Percentiles rank a stretch among this genome's conserved stretches.
These are phyloP conservation scores for Parachaetomium inaequale DNA, from an alignment of 495 filamentous ascomycete species.

Conservation along the genomic window DNA sequence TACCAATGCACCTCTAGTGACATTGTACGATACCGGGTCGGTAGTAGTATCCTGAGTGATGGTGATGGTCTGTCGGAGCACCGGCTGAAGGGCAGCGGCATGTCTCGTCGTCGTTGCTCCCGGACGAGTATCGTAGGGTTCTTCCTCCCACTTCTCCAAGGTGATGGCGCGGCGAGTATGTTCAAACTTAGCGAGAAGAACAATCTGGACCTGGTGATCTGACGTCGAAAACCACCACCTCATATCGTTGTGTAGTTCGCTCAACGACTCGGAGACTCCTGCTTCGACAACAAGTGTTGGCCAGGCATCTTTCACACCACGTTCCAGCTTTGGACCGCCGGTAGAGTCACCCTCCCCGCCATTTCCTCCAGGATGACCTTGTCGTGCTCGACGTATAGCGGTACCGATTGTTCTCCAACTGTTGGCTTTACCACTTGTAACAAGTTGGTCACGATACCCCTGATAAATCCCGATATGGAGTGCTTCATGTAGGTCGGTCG, in stretches of 20 bases:
- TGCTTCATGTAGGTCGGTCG: too few relatives aligned
- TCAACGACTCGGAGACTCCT: conserved; percentile 28
- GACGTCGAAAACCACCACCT: conserved; percentile 34
- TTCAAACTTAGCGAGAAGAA: conserved; percentile 28
- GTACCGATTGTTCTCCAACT: too few relatives aligned
- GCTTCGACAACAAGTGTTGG: conserved; percentile 35
- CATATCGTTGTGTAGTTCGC: conserved; percentile 24
- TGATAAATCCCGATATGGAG: too few relatives aligned
- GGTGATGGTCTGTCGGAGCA: neutral
- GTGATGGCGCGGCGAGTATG: conserved; percentile 13
- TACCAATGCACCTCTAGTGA: neutral
- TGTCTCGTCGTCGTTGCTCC: too few relatives aligned
- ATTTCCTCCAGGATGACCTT: too few relatives aligned
- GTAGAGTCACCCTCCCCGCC: too few relatives aligned
- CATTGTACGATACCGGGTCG: neutral
- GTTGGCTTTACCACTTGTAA: too few relatives aligned
- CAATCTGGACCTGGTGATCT: conserved; percentile 30
- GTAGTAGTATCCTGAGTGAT: conserved; percentile 7
- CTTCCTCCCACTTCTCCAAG: conserved; percentile 11
- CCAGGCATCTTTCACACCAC: conserved; percentile 20
- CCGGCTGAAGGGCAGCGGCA: neutral
- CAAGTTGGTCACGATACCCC: too few relatives aligned
- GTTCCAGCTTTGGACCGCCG: conserved; percentile 23
- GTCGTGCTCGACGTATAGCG: too few relatives aligned
- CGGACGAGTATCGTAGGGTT: too few relatives aligned